Evolutionary conservation across 768 basidiomycete species (phyloP), one percentile per base, ranked within the genome.

Genomic region (Chalciporus piperatus): DNA sequence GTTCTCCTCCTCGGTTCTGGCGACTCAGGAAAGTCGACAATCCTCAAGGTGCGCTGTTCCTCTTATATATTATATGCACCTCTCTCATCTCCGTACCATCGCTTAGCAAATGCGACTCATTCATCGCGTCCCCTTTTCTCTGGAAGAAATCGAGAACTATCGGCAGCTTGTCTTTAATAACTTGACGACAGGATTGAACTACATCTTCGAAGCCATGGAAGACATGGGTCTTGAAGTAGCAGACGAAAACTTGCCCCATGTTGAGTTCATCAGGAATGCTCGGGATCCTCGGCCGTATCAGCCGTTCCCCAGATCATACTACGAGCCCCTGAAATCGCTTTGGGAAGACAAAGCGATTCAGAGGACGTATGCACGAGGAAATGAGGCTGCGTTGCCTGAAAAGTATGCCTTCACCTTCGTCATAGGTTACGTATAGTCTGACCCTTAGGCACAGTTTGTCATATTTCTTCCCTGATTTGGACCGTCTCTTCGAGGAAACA

Each of bases 101-200:
- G 12, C 20, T 19, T 53, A 94, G 89, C 94, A 98, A 87, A 98
- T 98, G 95, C 85, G 94, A 35, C 76, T 97, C 35, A 97, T 99
- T 45, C 95, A 98, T 71, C 81, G 83, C 52, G 75, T 92, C 1
- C 87, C 90, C 0, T 99, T 97, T 72, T 81, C 85, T 0, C 46
- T 80, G 0, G 79, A 83, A 60, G 97, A 98, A 68, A 79, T 89
- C 35, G 95, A 98, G 70, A 82, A 78, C 14, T 97, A 88, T 61
- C 85, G 95, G 2, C 95, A 96, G 62, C 83, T 97, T 41, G 85
- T 94, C 10, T 99, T 96, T 68, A 87, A 87, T 62, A 98, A 99
- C 70, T 71, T 99, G 27, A 88, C 89, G 2, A 81, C 87, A 9
- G 97, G 94, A 3, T 80, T 98, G 72, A 79, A 82, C 42, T 83